Evolutionary conservation across 352 stramenopile genomes (phyloP), one percentile per base, ranked within the genome.

Genomic region (Pythium sukuiense): DNA sequence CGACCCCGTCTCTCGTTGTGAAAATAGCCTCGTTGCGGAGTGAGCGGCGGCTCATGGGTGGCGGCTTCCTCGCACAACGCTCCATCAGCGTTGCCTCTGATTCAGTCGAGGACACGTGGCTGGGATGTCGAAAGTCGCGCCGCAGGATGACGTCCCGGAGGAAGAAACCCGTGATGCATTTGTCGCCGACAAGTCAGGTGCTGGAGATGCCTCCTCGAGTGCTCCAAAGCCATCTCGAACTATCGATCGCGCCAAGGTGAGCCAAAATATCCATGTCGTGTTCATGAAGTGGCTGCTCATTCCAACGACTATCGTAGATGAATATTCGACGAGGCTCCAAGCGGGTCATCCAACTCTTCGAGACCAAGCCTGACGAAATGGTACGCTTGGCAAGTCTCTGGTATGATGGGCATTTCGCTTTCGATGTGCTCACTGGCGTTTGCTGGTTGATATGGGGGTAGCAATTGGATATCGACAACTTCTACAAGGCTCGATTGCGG

Each of bases 381-480:
- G 71, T 77, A 56, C 12, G 66, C 29, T n/a, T n/a, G n/a, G n/a
- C n/a, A n/a, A n/a, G n/a, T n/a, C n/a, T n/a, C n/a, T n/a, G n/a
- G n/a, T n/a, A n/a, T n/a, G n/a, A n/a, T n/a, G n/a, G n/a, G n/a
- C n/a, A n/a, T n/a, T n/a, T n/a, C n/a, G n/a, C n/a, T n/a, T n/a
- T n/a, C n/a, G n/a, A n/a, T n/a, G n/a, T n/a, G n/a, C n/a, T n/a
- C n/a, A n/a, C n/a, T n/a, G n/a, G n/a, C n/a, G n/a, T n/a, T n/a
- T n/a, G n/a, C n/a, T n/a, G n/a, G n/a, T n/a, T n/a, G n/a, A n/a
- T n/a, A n/a, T n/a, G n/a, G n/a, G n/a, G n/a, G 20, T 30, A 89
- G 81, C 69, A 86, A 60, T 69, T 89, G 30, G 78, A 88, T 48
- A 63, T 87, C 18, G 81, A 90, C 54, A 54, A 61, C 5, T 90